Evolutionary conservation across 345 rosid species (phyloP), one percentile per base, ranked within the genome.

Genomic region (Aethionema arabicum): DNA sequence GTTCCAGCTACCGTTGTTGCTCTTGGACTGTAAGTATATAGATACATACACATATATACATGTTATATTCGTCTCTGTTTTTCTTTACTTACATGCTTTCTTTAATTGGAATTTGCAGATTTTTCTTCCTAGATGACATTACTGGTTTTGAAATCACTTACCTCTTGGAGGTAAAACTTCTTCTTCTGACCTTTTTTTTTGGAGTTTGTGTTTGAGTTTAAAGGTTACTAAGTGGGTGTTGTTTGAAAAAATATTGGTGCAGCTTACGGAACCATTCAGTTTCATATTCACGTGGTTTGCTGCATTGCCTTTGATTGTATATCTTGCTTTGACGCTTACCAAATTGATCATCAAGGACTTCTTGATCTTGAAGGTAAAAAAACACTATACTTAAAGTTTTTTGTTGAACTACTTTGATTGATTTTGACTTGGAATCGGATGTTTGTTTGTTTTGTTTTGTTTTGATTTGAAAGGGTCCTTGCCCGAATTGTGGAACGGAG

Each of bases 261-360:
- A 87, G 95, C 88, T 93, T 42, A 69, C 97, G 0, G 97, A 89
- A 72, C 97, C 96, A 62, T 93, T 46, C 75, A 89, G 96, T 57
- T 92, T 92, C 86, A 82, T 92, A 56, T 93, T 93, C 77, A 93
- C 97, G 0, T 93, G 97, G 99, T 89, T 92, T 57, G 96, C 97
- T 15, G 99, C 96, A 0, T 90, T 89, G 75, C 99, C 99, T 0
- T 13, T 76, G 39, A 60, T 89, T 61, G 95, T 89, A 44, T 93
- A 64, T 37, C 50, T 77, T 67, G 93, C 99, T 54, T 74, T 37
- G 16, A 32, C 88, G 4, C 82, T 93, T 30, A 89, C 98, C 59
- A 85, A 87, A 63, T 68, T 80, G 50, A 83, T 89, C 35, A 75
- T 93, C 68, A 87, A 78, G 67, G 97, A 89, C 67, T 85, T 63